phyloP scores from a whole-genome alignment of 352 stramenopile species.

The Pythium dissotocum region DNA sequence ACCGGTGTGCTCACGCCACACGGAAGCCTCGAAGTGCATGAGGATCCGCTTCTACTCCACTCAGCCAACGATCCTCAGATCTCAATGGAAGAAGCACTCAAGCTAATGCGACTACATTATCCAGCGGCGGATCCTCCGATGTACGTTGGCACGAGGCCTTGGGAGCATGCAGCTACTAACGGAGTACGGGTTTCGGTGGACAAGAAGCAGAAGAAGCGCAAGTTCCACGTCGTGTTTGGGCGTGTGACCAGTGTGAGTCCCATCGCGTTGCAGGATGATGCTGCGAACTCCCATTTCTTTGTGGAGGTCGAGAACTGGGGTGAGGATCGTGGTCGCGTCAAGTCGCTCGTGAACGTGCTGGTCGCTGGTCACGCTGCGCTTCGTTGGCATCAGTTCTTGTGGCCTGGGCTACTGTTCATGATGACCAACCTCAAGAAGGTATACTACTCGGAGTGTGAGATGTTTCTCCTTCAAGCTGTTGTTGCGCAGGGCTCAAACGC shows the following conservation, averaged over 20 bases:
- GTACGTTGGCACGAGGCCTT: slow-evolving; percentile 36
- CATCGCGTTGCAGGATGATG: slow-evolving; percentile 45
- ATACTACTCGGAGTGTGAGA: slow-evolving; percentile 52
- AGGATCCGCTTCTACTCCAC: slow-evolving; percentile 19
- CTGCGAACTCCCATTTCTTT: slow-evolving; percentile 56
- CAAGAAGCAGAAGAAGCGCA: slow-evolving; percentile 35
- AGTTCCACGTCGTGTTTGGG: slow-evolving; percentile 46
- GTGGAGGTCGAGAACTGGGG: slow-evolving; percentile 48
- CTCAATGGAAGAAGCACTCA: slow-evolving; percentile 25
- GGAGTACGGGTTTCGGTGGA: background rate
- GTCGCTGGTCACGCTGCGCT: slow-evolving; percentile 39
- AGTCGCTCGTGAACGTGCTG: slow-evolving; percentile 49
- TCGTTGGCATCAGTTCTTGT: slow-evolving; percentile 51
- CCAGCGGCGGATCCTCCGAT: slow-evolving; percentile 44
- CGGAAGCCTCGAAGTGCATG: slow-evolving; percentile 48
- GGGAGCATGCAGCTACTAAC: slow-evolving; percentile 20
- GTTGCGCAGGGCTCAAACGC: background rate
- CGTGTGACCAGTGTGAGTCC: slow-evolving; percentile 55
- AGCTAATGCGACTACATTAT: slow-evolving; percentile 37
- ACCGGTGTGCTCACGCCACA: slow-evolving; percentile 2
- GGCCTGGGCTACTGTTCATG: slow-evolving; percentile 40
- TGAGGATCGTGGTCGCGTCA: background rate
- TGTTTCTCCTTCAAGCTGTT: slow-evolving; percentile 61
- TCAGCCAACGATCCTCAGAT: background rate
- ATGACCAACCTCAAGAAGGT: slow-evolving; percentile 71